Percentiles rank a stretch among this genome's conserved stretches.
Conservation (phyloP, 441 rosid species). For the Mallotus japonicus region DNA sequence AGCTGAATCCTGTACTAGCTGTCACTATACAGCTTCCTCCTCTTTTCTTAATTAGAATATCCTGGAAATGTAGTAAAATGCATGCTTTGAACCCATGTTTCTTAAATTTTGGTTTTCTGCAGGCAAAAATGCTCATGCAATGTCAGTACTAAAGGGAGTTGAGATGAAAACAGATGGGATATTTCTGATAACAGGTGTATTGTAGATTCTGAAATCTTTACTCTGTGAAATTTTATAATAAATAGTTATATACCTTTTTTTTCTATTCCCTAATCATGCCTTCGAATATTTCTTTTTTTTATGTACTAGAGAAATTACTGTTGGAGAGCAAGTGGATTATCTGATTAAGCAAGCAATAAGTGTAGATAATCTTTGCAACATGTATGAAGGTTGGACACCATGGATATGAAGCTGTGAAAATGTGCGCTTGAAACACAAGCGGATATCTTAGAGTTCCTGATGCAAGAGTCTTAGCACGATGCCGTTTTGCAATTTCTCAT, state of each 20-base stretch:
- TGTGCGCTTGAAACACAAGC: constrained; percentile 11
- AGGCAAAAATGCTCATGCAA: constrained; percentile 94
- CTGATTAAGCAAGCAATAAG: constrained; percentile 87
- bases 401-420: constrained; percentile 62
- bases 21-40: no score
- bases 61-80: not conserved
- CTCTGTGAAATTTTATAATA: constrained; percentile 11
- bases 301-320: constrained; percentile 55
- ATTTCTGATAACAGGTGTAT: constrained; percentile 64
- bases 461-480: constrained; percentile 11
- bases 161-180: constrained; percentile 93
- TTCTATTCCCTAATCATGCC: not conserved
- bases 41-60: constrained; percentile 4
- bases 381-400: constrained; percentile 99
- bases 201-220: constrained; percentile 13
- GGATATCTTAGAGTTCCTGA: constrained; percentile 14
- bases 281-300: not conserved
- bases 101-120: constrained; percentile 18
- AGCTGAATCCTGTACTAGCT: no score
- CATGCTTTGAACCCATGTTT: constrained; percentile 11
- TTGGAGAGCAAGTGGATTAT: constrained; percentile 82
- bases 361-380: constrained; percentile 91
- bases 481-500: constrained; percentile 12
- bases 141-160: constrained; percentile 72
- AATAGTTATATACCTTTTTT: not conserved